Percentiles rank a stretch among this genome's conserved stretches.
Evolutionary conservation across 495 filamentous ascomycete species (phyloP).

Genomic region (Pyrenopolyporus hunteri): DNA sequence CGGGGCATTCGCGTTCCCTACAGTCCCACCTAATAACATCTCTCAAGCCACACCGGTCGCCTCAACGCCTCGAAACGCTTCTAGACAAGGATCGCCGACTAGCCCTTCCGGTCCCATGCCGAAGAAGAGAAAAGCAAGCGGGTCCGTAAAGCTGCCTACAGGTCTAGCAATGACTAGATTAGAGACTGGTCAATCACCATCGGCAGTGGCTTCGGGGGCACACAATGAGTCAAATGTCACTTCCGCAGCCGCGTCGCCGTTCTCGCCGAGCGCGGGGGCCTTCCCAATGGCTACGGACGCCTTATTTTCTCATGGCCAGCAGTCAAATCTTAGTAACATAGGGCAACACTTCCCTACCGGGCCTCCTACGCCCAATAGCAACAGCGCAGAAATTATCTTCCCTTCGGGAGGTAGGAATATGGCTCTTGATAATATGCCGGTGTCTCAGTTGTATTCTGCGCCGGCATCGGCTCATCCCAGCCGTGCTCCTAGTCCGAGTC

Average conservation of each 20-base stretch:
- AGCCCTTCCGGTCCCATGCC: constrained; percentile 63
- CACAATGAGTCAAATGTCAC: constrained; percentile 44
- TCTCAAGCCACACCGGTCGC: constrained; percentile 54
- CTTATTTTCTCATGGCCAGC: constrained; percentile 38
- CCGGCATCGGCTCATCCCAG: constrained; percentile 67
- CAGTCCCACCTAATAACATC: constrained; percentile 23
- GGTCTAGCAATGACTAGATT: constrained; percentile 81
- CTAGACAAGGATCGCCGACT: constrained; percentile 71
- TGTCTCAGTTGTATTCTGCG: constrained; percentile 67
- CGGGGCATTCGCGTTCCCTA: constrained; percentile 28
- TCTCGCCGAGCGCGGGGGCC: constrained; percentile 44
- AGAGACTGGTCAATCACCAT: constrained; percentile 57
- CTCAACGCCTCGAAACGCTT: constrained; percentile 67
- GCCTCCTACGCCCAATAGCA: constrained; percentile 68
- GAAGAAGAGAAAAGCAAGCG: constrained; percentile 79
- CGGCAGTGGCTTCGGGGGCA: constrained; percentile 41
- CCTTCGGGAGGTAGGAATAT: constrained; percentile 56
- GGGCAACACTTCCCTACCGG: constrained; percentile 60
- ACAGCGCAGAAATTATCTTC: constrained; percentile 56
- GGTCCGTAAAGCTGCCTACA: constrained; percentile 67
- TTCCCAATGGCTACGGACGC: constrained; percentile 50
- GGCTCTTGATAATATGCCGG: constrained; percentile 62
- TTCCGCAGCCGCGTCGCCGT: constrained; percentile 51
- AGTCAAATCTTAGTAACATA: constrained; percentile 32
- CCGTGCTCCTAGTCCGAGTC: constrained; percentile 56